Evolutionary conservation across 768 basidiomycete species (phyloP).

Genomic region (Amanita subjunquillea): DNA sequence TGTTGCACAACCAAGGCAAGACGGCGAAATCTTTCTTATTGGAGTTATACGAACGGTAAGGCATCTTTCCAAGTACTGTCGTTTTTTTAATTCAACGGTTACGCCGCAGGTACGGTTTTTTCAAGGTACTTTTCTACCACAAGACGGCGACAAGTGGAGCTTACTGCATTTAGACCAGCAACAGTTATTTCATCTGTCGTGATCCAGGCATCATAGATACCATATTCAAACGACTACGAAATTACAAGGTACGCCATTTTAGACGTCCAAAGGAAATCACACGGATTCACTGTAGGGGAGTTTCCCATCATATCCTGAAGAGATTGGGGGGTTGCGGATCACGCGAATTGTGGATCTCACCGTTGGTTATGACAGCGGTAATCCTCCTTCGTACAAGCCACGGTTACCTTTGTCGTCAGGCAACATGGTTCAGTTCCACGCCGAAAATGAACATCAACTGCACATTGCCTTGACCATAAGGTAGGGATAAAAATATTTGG

Average conservation of each 20-base stretch:
- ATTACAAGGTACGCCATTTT: conserved; percentile 30
- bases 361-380: conserved; percentile 63
- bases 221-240: conserved; percentile 62
- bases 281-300: neutral
- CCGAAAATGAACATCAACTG: conserved; percentile 29
- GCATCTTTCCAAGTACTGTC: neutral
- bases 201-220: conserved; percentile 52
- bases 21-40: conserved; percentile 49
- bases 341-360: conserved; percentile 69
- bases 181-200: conserved; percentile 75
- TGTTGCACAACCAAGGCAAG: conserved; percentile 38
- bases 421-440: conserved; percentile 80
- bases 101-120: conserved; percentile 58
- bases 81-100: conserved; percentile 2
- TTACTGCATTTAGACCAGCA: conserved; percentile 48
- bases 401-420: conserved; percentile 63
- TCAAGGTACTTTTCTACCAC: conserved; percentile 33
- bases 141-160: neutral
- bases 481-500: conserved; percentile 20
- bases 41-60: conserved; percentile 51
- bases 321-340: conserved; percentile 51
- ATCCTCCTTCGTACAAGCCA: conserved; percentile 56
- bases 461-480: conserved; percentile 62
- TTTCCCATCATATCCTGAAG: conserved; percentile 40
- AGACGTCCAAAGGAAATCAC: neutral